phyloP scores from a whole-genome alignment of 345 rosid genomes.

The Syzygium aromaticum region DNA sequence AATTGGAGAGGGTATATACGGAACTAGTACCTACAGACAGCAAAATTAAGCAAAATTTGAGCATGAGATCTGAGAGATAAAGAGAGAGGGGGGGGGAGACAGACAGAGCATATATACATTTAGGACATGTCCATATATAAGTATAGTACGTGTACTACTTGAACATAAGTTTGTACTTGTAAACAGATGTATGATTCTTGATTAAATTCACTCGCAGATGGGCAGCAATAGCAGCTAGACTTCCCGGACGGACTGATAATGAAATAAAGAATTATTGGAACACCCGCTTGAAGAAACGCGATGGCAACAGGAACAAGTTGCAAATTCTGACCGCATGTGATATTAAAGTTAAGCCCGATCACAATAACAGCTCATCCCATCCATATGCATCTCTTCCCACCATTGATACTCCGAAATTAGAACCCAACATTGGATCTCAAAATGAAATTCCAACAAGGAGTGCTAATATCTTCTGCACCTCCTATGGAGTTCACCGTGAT shows the following conservation, averaged over 20 bases:
- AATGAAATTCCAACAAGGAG: background rate
- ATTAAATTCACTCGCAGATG: background rate
- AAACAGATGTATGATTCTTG: background rate
- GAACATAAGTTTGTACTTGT: background rate
- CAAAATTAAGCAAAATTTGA: background rate
- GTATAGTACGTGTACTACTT: background rate
- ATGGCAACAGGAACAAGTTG: background rate
- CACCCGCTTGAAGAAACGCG: background rate
- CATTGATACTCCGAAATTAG: background rate
- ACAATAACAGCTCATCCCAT: background rate
- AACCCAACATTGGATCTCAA: background rate
- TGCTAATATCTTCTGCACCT: background rate
- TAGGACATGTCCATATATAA: background rate
- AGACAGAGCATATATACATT: background rate
- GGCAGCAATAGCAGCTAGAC: background rate
- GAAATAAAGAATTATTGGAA: slow-evolving; percentile 13
- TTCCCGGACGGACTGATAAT: slow-evolving; percentile 8
- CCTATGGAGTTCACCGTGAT: background rate
- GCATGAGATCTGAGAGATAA: background rate
- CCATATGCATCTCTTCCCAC: background rate
- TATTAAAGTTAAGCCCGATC: background rate
- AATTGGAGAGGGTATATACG: background rate
- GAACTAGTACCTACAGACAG: background rate
- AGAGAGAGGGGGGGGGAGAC: background rate
- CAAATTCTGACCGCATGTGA: background rate